Percentiles rank a stretch among this genome's conserved stretches.
Evolutionary conservation across 495 filamentous ascomycete genomes (phyloP).

Genomic region (Podospora bellae-mahoneyi): DNA sequence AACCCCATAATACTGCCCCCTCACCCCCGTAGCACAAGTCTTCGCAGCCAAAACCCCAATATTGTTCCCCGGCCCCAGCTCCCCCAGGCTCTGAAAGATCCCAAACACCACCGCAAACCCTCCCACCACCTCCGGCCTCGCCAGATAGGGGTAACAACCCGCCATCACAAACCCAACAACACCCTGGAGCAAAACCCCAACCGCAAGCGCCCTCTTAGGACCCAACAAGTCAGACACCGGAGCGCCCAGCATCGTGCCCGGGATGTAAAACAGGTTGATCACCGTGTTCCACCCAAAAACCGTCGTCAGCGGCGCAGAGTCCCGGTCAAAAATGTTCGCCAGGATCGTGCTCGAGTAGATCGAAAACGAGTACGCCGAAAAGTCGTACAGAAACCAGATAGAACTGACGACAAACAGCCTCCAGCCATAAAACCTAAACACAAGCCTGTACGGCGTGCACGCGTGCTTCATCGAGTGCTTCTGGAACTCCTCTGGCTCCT

Average conservation of each 20-base stretch:
- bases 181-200: conserved; percentile 65
- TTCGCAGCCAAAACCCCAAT: conserved; percentile 86
- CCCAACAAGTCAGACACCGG: conserved; percentile 72
- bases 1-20: conserved; percentile 89
- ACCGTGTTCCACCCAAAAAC: conserved; percentile 83
- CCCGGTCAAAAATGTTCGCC: conserved; percentile 55
- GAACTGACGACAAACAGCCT: conserved; percentile 65
- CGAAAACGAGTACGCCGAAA: conserved; percentile 73
- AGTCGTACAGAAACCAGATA: conserved; percentile 95
- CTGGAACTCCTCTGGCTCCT: conserved; percentile 82
- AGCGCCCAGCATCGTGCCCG: conserved; percentile 73
- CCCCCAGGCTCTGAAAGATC: conserved; percentile 79
- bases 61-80: conserved; percentile 86
- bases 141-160: conserved; percentile 62
- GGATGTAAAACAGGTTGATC: conserved; percentile 82
- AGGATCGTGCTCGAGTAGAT: conserved; percentile 75
- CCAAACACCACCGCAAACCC: conserved; percentile 75
- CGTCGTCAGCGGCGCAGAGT: conserved; percentile 59
- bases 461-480: conserved; percentile 50
- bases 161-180: conserved; percentile 88
- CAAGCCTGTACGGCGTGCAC: conserved; percentile 55
- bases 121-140: conserved; percentile 60
- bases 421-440: conserved; percentile 57
- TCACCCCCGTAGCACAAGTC: conserved; percentile 78
- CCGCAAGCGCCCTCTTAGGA: conserved; percentile 64